A percentile compares a stretch with the other conserved stretches of the same genome.
These are phyloP conservation scores for Botryotinia calthae DNA, from an alignment of 2,329 filamentous ascomycete species.

Conservation along the genomic window DNA sequence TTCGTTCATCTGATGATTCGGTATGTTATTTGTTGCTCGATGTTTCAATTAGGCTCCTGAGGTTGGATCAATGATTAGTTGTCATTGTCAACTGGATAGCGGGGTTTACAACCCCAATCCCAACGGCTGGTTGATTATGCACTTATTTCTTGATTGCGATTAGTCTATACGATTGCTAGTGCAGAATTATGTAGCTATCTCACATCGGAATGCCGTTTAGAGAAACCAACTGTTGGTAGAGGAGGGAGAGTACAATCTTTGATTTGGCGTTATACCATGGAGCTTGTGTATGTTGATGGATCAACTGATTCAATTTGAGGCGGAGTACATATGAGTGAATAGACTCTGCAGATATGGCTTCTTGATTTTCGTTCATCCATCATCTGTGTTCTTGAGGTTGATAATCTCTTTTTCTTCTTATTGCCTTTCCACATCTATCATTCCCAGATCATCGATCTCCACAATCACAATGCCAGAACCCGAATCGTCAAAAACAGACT, in stretches of 20 bases:
- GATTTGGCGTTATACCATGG: not conserved
- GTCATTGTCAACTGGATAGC: not conserved
- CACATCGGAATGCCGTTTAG: not conserved
- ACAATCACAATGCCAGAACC: not conserved
- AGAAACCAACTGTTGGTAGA: not conserved
- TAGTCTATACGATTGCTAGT: not conserved
- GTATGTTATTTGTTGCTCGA: not conserved
- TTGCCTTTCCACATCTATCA: not conserved
- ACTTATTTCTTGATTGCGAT: not conserved
- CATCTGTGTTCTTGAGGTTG: not conserved
- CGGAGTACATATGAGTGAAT: not conserved
- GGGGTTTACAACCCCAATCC: not conserved
- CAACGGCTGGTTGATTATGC: not conserved
- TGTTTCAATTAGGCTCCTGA: not conserved
- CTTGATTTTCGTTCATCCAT: not conserved
- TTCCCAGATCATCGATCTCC: not conserved
- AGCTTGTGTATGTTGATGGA: not conserved
- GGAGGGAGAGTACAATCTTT: not conserved
- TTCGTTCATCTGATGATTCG: not conserved
- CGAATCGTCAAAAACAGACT: not conserved
- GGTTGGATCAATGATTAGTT: not conserved
- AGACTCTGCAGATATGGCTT: not conserved
- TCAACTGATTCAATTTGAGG: not conserved
- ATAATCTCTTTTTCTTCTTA: not conserved
- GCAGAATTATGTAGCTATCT: not conserved